phyloP scores from a whole-genome alignment of 140 eudicot species.

The Oenanthe javanica region DNA sequence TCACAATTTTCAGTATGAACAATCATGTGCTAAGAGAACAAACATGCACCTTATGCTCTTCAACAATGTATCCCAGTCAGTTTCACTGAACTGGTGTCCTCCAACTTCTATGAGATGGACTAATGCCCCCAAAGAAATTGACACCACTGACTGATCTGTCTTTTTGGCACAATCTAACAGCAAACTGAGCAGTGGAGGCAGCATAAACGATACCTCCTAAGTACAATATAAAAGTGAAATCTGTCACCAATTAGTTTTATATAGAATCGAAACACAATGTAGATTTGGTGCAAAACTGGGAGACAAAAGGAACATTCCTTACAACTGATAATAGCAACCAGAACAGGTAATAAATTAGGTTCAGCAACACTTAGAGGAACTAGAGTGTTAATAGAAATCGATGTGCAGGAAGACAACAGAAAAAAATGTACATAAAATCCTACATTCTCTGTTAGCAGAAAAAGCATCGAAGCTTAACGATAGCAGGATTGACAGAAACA shows the following conservation, averaged over 20 bases:
- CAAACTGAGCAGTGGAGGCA: conserved; percentile 81
- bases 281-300: neutral
- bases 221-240: conserved; percentile 7
- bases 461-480: neutral
- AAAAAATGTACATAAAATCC: neutral
- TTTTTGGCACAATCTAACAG: conserved; percentile 94
- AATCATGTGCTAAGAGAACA: neutral
- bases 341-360: neutral
- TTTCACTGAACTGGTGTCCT: conserved; percentile 90
- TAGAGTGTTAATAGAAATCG: neutral
- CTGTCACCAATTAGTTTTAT: neutral
- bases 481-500: neutral
- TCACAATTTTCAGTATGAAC: neutral
- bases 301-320: neutral
- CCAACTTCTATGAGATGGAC: conserved; percentile 99
- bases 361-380: neutral
- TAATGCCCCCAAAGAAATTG: conserved; percentile 89
- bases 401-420: neutral
- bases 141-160: conserved; percentile 91
- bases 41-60: conserved; percentile 78
- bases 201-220: conserved; percentile 97
- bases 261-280: neutral
- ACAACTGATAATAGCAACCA: neutral
- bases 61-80: conserved; percentile 96
- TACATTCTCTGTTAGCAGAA: neutral